Base-by-base conservation (phyloP, 345 rosid species). In the Euphorbia lathyris region DNA sequence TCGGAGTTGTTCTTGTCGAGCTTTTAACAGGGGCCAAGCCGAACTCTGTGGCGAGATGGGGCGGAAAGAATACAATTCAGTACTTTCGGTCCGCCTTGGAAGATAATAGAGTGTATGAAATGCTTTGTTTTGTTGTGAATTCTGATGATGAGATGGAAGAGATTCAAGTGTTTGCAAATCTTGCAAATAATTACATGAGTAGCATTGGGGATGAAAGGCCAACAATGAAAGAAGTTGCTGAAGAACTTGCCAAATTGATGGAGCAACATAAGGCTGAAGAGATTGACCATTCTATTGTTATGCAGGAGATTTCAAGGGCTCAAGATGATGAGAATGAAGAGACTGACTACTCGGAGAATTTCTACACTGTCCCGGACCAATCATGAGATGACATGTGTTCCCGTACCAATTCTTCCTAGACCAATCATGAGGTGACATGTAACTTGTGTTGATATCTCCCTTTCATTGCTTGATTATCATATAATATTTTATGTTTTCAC, bases 1-100 rank as follows among this genome's bases (percentile, higher is more conserved):
- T 72, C 8, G 80, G 80, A 1, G 80, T 77, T 0, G 78, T 80
- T 7, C 76, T 83, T 10, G 65, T 81, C 3, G 84, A 81, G 55
- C 72, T 81, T 25, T 29, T 76, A 23, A 76, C 78, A 0, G 84
- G 78, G 1, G 45, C 72, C 60, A 74, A 70, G 40, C 78, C 82
- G 30, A 52, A 55, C 14, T 65, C 78, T 8, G 55, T 11, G 0
- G 11, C 1, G 4, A 22, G 29, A 48, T 29, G 70, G 0, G 56
- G 65, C 9, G 66, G 69, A 22, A 60, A 50, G 50, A 16, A 51
- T 29, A 64, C 73, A 23, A 56, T 72, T 65, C 72, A 62, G 4
- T 55, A 76, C 57, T 79, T 79, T 40, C 5, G 69, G 3, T 72
- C 72, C 2, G 14, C 72, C 16, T 14, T 68, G 0, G 76, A 68